Percentiles rank a stretch among this genome's conserved stretches.
Conservation (phyloP, 73 alveolate species). For the Paramecium primaurelia region DNA sequence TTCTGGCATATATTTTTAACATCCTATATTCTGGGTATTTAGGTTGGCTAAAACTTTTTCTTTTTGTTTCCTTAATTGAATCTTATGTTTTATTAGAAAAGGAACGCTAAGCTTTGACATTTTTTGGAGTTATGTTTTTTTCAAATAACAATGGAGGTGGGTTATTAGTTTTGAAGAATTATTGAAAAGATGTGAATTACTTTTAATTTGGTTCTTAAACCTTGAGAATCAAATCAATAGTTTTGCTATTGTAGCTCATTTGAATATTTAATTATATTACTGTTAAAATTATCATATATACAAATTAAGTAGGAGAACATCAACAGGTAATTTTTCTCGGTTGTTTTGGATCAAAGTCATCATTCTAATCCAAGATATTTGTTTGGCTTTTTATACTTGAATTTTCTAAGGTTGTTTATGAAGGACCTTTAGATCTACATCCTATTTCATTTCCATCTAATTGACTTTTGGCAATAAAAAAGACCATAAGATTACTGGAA, state of each 20-base stretch:
- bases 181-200: conserved; percentile 20
- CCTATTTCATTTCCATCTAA: conserved; percentile 7
- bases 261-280: neutral
- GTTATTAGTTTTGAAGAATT: neutral
- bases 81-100: conserved; percentile 24
- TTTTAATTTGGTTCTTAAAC: neutral
- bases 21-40: neutral
- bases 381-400: neutral
- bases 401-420: conserved; percentile 19
- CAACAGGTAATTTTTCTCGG: conserved; percentile 37
- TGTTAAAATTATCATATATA: neutral
- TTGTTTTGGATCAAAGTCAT: neutral
- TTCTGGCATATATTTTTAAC: conserved; percentile 27
- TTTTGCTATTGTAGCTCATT: conserved; percentile 33
- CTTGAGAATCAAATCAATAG: conserved; percentile 12
- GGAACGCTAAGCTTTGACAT: neutral
- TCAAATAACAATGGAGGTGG: conserved; percentile 7
- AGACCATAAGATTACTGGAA: neutral
- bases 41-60: neutral
- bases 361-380: neutral
- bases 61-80: conserved; percentile 2
- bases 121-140: conserved; percentile 25
- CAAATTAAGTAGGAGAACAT: neutral
- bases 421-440: conserved; percentile 3
- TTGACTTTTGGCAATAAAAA: neutral